Base-by-base conservation (phyloP, 148 eudicot genomes). In the Rhododendron kiyosumense region DNA sequence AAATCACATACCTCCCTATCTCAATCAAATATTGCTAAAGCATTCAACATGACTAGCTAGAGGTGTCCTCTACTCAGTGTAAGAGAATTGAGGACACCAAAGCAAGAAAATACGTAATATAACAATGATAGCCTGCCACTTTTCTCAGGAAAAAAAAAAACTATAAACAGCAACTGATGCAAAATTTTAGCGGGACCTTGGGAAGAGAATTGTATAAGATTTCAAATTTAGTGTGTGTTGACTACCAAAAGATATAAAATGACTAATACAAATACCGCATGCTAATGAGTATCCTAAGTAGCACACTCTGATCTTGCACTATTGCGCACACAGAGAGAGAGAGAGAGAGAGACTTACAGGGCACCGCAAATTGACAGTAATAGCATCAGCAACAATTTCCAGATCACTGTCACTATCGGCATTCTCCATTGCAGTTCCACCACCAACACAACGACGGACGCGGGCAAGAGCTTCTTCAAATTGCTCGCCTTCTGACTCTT, bases 401-500 rank as follows among this genome's bases (percentile, higher is more conserved):
- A 94, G 82, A 88, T 94, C 97, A 90, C 97, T 94, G 87, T 94
- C 97, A 86, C 94, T 92, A 77, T 92, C 94, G 84, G 91, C 97
- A 90, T 90, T 90, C 59, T 93, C 93, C 36, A 89, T 85, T n/a
- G 89, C 89, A 86, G 86, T 89, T 73, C 96, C 95, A 85, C 97
- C 97, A 80, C 93, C 93, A 84, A 92, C 84, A 84, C 97, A 94
- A 65, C 97, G 95, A 51, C 91, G 85, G 85, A 94, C 97, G 49
- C 97, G 95, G 17, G 92, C 91, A 75, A 91, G 89, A 84, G 97
- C 97, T 85, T 94, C 92, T 86, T 90, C 92, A 89, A 94, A 93
- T 36, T 82, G 85, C 88, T 94, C 97, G 48, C 94, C 97, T 76
- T 91, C 95, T 76, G 87, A 86, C 88, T 89, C 95, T 86, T 88